Evolutionary conservation across 2,329 filamentous ascomycete species (phyloP).

Genomic region (Botryotinia convoluta): DNA sequence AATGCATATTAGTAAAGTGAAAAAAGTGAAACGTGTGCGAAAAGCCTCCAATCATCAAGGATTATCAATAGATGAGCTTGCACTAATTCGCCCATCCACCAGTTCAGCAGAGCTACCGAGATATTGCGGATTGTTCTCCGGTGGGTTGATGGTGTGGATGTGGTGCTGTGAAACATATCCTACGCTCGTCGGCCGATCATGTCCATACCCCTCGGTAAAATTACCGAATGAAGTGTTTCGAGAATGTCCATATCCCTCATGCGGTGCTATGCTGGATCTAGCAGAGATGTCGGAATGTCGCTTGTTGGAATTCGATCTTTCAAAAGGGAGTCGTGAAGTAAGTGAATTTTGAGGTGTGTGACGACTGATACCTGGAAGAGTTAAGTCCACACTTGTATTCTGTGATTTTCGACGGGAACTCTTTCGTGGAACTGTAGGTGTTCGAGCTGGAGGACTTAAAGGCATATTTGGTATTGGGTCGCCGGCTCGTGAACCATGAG

Average conservation of each 20-base stretch:
- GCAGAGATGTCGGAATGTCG: slow-evolving; percentile 51
- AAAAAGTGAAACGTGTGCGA: slow-evolving; percentile 15
- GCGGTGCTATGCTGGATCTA: slow-evolving; percentile 49
- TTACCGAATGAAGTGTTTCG: slow-evolving; percentile 27
- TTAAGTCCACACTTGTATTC: slow-evolving; percentile 29
- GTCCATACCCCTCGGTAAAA: slow-evolving; percentile 39
- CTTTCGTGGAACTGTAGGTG: slow-evolving; percentile 61
- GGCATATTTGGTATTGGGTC: slow-evolving; percentile 42
- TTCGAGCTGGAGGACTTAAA: slow-evolving; percentile 23
- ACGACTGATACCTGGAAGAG: slow-evolving; percentile 18
- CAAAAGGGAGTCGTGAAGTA: slow-evolving; percentile 51
- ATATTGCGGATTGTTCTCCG: slow-evolving; percentile 45
- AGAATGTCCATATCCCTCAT: slow-evolving; percentile 46
- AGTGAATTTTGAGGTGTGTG: slow-evolving; percentile 29
- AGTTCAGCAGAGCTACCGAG: slow-evolving; percentile 57
- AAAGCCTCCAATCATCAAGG: slow-evolving; percentile 8
- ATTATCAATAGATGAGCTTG: slow-evolving; percentile 30
- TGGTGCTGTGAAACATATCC: slow-evolving; percentile 58
- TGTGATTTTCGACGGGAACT: slow-evolving; percentile 60
- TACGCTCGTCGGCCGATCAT: slow-evolving; percentile 53
- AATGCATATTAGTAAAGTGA: slow-evolving; percentile 11
- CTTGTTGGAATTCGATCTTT: slow-evolving; percentile 53
- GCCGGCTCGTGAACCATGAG: slow-evolving; percentile 23
- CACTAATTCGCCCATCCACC: slow-evolving; percentile 43
- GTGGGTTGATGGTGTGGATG: slow-evolving; percentile 54